These are phyloP conservation scores for Cydonia oblonga DNA, from an alignment of 331 rosid genomes.

Conservation along the genomic window DNA sequence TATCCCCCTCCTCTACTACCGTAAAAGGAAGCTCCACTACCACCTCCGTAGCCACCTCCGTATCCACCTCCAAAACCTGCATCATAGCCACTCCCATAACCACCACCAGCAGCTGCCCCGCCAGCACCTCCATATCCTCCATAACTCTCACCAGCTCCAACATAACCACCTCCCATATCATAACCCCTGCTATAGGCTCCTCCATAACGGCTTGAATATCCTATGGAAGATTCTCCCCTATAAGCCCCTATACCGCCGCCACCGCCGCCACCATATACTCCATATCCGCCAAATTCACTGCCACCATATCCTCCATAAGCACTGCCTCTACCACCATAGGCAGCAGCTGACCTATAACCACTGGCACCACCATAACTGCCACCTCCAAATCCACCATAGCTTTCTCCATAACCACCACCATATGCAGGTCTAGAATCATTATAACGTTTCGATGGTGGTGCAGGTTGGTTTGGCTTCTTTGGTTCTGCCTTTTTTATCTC, in stretches of 20 bases:
- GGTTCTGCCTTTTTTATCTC: conserved; percentile 98
- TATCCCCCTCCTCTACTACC: conserved; percentile 97
- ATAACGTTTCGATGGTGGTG: conserved; percentile 71
- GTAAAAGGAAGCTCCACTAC: conserved; percentile 69
- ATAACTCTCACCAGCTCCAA: conserved; percentile 68
- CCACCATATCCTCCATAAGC: conserved; percentile 58
- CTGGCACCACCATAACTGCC: conserved; percentile 50
- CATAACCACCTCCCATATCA: conserved; percentile 67
- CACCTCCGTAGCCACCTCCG: conserved; percentile 18
- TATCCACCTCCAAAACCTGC: conserved; percentile 35
- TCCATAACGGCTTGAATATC: conserved; percentile 72
- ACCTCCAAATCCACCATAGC: conserved; percentile 67
- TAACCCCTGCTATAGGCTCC: conserved; percentile 77
- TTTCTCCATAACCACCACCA: conserved; percentile 61
- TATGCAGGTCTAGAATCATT: conserved; percentile 63
- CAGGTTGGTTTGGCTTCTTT: conserved; percentile 68
- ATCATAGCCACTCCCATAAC: conserved; percentile 64
- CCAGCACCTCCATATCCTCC: conserved; percentile 52
- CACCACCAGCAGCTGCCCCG: conserved; percentile 27
- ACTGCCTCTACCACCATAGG: conserved; percentile 56
- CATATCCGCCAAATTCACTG: conserved; percentile 67
- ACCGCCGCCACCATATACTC: conserved; percentile 53
- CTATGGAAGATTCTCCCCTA: conserved; percentile 74
- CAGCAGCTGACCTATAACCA: conserved; percentile 50
- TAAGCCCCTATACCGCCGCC: conserved; percentile 48